Evolutionary conservation across 176 grass and related monocot genomes (phyloP).

Genomic region (Lolium perenne): DNA sequence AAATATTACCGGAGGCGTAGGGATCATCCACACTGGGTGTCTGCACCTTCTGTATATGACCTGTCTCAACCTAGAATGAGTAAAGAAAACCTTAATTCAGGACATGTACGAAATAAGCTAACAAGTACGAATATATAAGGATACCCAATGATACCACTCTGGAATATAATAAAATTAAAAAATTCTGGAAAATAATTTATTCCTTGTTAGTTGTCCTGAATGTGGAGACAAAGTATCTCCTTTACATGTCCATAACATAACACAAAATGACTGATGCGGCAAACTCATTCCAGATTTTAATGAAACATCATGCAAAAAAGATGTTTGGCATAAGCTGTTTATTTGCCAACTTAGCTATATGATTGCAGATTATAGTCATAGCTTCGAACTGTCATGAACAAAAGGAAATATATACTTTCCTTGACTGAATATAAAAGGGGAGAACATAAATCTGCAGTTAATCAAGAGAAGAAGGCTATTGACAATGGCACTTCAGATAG

Average conservation of each 20-base stretch:
- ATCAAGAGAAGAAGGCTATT: not conserved
- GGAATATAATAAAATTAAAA: not conserved
- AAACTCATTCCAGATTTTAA: not conserved
- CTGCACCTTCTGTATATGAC: not conserved
- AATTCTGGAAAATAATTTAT: not conserved
- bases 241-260: not conserved
- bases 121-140: constrained; percentile 3
- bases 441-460: constrained; percentile 15
- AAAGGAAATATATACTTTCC: not conserved
- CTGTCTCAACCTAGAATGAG: constrained; percentile 31
- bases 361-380: not conserved
- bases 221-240: not conserved
- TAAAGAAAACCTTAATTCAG: not conserved
- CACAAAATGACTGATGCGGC: not conserved
- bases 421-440: not conserved
- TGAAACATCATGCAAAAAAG: not conserved
- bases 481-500: not conserved
- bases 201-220: not conserved
- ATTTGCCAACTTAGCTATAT: constrained; percentile 5
- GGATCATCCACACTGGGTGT: not conserved
- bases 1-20: constrained; percentile 35
- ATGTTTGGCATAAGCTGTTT: constrained; percentile 2
- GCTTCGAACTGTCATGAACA: not conserved
- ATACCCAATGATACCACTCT: not conserved
- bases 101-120: not conserved